Evolutionary conservation across 805 yeast genomes (phyloP), one percentile per base, ranked within the genome.

Genomic region (Phaffomyces opuntiae): DNA sequence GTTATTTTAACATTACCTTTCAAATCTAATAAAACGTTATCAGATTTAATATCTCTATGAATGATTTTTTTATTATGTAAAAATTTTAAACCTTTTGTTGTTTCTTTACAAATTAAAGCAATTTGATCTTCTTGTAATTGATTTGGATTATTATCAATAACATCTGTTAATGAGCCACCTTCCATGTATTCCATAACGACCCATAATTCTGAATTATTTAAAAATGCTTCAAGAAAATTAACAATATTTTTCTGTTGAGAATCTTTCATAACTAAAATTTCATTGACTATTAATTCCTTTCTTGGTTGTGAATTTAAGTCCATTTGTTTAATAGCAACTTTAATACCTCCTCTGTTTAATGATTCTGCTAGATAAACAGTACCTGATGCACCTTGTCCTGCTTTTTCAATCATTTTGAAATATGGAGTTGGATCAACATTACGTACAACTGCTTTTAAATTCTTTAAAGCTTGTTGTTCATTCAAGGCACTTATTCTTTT

Each of bases 161-260:
- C 87, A 67, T 93, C 99, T 0, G 98, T 93, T 54, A 93, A 70
- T 5, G 96, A 86, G 1, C 99, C 99, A 45, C 99, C 99, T 68
- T 95, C 97, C 99, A 93, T 93, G 63, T 81, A 95, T 65, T 93
- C 99, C 99, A 93, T 93, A 31, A 95, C 86, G n/a, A 93, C 99
- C 96, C 98, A 91, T 49, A 93, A 71, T 59, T 93, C 97, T 48
- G 78, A 75, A 41, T 74, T 71, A 5, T 89, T 75, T 51, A 91
- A 68, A 59, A 87, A 95, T 1, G 96, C 88, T 60, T 91, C 98
- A 49, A 93, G 67, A 65, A 87, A 93, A 63, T 91, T 93, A 48
- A 93, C 99, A 65, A 93, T 93, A 62, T 93, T 93, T 50, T 85
- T 83, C 67, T 93, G 98, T 52, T 86, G 90, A 14, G 95, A 83